Conservation (phyloP, 257 asterid genomes). For the Solanum pimpinellifolium region DNA sequence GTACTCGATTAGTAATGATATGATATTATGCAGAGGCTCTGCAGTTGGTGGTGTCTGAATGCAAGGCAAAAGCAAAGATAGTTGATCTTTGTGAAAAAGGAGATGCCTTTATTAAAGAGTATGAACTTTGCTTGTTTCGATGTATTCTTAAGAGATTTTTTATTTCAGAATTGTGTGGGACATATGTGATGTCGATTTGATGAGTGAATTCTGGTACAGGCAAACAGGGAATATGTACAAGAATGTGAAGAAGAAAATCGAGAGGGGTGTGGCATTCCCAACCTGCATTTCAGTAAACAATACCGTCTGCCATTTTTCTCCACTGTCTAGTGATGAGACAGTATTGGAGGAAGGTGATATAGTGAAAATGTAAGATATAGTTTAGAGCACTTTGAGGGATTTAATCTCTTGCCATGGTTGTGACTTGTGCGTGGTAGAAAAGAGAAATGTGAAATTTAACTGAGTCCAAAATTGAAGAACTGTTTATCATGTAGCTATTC, state of each 20-base stretch:
- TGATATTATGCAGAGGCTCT: slow-evolving; percentile 57
- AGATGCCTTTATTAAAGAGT: slow-evolving; percentile 71
- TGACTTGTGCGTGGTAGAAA: not conserved
- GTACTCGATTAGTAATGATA: not conserved
- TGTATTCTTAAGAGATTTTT: not conserved
- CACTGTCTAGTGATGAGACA: slow-evolving; percentile 60
- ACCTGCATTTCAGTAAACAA: slow-evolving; percentile 83
- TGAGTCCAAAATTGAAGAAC: not conserved
- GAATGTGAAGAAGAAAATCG: slow-evolving; percentile 91
- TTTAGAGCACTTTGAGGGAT: not conserved
- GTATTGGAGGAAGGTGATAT: slow-evolving; percentile 70
- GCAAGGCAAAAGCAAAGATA: slow-evolving; percentile 74
- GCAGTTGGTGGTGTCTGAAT: slow-evolving; percentile 60
- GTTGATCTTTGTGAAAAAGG: slow-evolving; percentile 85
- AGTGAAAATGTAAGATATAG: slow-evolving; percentile 51
- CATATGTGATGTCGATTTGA: not conserved
- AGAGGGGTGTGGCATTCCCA: slow-evolving; percentile 87
- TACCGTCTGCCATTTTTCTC: slow-evolving; percentile 81
- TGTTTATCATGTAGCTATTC: not conserved
- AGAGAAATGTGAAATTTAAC: not conserved
- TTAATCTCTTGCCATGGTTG: not conserved
- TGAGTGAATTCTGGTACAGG: slow-evolving; percentile 16
- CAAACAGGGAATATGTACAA: slow-evolving; percentile 88
- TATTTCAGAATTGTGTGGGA: not conserved
- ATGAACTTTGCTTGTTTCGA: not conserved